A percentile compares a stretch with the other conserved stretches of the same genome.
These are phyloP conservation scores for Coccinonectria pachysandricola DNA, from an alignment of 2,329 filamentous ascomycete species.

Conservation along the genomic window DNA sequence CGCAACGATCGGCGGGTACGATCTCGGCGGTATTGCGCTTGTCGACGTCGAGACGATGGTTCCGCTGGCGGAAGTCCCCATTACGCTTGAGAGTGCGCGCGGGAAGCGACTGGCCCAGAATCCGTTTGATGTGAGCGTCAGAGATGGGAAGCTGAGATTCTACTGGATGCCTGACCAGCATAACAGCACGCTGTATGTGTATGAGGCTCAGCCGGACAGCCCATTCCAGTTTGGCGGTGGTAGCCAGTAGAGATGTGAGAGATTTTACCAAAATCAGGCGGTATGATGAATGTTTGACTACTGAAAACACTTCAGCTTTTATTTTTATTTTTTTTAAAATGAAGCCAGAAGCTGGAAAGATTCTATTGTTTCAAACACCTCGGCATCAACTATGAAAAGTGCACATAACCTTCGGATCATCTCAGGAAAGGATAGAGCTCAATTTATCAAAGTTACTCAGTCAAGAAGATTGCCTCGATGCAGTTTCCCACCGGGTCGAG, in stretches of 20 bases:
- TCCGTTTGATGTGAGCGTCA: constrained; percentile 35
- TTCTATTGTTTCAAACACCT: no score
- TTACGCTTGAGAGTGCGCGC: constrained; percentile 28
- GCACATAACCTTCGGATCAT: no score
- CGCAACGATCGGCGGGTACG: constrained; percentile 24
- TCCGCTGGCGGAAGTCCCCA: constrained; percentile 35
- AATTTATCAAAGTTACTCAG: no score
- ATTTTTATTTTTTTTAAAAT: no score
- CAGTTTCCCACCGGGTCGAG: constrained; percentile 42
- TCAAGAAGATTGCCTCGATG: constrained; percentile 35
- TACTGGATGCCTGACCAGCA: constrained; percentile 38
- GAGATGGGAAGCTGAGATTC: constrained; percentile 33
- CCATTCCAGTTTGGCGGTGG: constrained; percentile 13
- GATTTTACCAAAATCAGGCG: no score
- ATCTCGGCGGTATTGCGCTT: constrained; percentile 35
- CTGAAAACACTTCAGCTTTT: no score
- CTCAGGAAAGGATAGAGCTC: no score
- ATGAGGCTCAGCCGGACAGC: constrained; percentile 27
- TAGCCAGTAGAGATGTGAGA: constrained; percentile 1
- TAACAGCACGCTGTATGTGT: constrained; percentile 35
- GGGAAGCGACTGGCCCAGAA: constrained; percentile 36
- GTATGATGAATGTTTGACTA: no score
- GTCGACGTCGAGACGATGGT: constrained; percentile 35
- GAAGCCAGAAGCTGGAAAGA: no score
- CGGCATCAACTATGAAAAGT: no score